Percentiles rank a stretch among this genome's conserved stretches.
Evolutionary conservation across 2,329 filamentous ascomycete species (phyloP).

Genomic region (Ustulina deusta): DNA sequence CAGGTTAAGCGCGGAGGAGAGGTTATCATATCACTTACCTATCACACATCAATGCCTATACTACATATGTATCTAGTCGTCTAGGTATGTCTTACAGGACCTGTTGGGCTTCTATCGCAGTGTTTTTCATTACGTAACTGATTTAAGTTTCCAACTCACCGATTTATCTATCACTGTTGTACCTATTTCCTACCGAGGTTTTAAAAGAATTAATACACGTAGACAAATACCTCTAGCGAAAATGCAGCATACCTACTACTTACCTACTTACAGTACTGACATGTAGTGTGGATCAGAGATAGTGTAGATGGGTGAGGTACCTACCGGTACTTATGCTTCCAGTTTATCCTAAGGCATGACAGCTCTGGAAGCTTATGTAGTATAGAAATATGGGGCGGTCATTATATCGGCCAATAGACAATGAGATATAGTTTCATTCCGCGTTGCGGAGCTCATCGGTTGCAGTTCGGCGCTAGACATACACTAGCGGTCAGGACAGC

Average conservation of each 20-base stretch:
- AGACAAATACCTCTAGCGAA: too few relatives aligned
- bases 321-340: neutral
- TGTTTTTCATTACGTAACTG: neutral
- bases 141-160: neutral
- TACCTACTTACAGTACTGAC: too few relatives aligned
- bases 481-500: neutral
- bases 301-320: too few relatives aligned
- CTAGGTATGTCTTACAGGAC: neutral
- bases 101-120: neutral
- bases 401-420: neutral
- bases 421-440: neutral
- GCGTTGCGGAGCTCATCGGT: neutral
- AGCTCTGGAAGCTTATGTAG: neutral
- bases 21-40: too few relatives aligned
- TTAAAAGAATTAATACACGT: neutral
- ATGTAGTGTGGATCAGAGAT: too few relatives aligned
- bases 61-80: too few relatives aligned
- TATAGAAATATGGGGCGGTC: neutral
- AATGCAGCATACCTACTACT: too few relatives aligned
- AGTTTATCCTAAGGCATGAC: neutral
- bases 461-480: slow-evolving; percentile 11
- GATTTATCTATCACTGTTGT: neutral
- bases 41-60: too few relatives aligned
- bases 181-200: neutral
- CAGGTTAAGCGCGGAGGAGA: too few relatives aligned